A percentile compares a stretch with the other conserved stretches of the same genome.
These are phyloP conservation scores for Schizopora paradoxa DNA, from an alignment of 1,284 basidiomycete genomes.

Conservation along the genomic window DNA sequence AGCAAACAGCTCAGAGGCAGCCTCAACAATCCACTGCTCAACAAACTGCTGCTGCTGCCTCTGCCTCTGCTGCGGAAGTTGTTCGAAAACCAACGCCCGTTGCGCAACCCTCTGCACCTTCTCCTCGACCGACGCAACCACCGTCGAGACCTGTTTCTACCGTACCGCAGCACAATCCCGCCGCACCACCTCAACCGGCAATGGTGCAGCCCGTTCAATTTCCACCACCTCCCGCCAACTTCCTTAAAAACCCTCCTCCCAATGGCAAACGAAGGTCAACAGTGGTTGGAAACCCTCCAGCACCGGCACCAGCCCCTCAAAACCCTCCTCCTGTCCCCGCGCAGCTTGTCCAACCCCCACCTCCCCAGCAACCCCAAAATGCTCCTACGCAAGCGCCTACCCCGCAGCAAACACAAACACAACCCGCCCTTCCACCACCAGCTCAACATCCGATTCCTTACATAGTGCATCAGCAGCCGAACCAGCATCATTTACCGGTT, in stretches of 20 bases:
- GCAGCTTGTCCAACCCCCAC: conserved; percentile 1
- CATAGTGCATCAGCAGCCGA: too few relatives aligned
- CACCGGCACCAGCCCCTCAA: conserved; percentile 9
- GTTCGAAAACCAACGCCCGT: conserved; percentile 17
- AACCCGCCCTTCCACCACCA: too few relatives aligned
- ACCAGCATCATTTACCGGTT: too few relatives aligned
- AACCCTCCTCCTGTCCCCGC: conserved; percentile 14
- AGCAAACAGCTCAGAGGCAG: not conserved
- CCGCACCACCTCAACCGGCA: conserved; percentile 6
- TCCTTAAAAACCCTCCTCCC: conserved; percentile 23
- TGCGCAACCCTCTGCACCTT: conserved; percentile 16
- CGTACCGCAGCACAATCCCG: conserved; percentile 16
- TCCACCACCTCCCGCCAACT: conserved; percentile 22
- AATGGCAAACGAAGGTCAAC: conserved; percentile 17
- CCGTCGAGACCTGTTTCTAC: conserved; percentile 17
- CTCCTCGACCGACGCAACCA: conserved; percentile 14
- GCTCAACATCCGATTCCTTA: not conserved
- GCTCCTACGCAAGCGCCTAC: not conserved
- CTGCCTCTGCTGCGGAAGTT: conserved; percentile 24
- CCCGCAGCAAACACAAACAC: too few relatives aligned
- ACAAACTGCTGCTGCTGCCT: conserved; percentile 29
- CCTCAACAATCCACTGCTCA: conserved; percentile 23
- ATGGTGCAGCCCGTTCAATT: conserved; percentile 19
- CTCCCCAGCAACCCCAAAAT: not conserved
- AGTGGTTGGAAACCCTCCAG: conserved; percentile 7